phyloP scores from a whole-genome alignment of 2,329 filamentous ascomycete genomes.

The Neobulgaria alba region DNA sequence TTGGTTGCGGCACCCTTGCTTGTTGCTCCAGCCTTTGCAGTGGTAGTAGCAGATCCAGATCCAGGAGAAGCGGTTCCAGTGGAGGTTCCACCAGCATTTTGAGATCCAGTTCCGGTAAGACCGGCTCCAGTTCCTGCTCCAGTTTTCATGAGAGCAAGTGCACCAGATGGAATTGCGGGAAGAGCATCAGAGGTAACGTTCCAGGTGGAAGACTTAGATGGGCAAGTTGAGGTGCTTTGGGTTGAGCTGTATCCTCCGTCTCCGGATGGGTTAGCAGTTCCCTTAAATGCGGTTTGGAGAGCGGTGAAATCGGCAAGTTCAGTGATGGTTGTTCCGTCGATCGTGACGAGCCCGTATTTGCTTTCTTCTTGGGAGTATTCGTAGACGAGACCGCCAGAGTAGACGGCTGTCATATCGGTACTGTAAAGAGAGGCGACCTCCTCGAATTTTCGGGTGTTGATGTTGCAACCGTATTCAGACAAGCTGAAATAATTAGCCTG shows the following conservation, averaged over 20 bases:
- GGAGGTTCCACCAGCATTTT: constrained; percentile 23
- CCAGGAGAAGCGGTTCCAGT: constrained; percentile 23
- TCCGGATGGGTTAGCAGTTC: constrained; percentile 38
- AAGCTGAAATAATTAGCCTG: constrained; percentile 32
- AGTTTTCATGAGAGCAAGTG: constrained; percentile 34
- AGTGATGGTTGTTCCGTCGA: constrained; percentile 30
- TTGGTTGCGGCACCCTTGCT: constrained; percentile 9
- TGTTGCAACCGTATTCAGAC: constrained; percentile 87
- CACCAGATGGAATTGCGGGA: constrained; percentile 39
- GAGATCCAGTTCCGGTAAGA: constrained; percentile 28
- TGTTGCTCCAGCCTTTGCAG: constrained; percentile 6
- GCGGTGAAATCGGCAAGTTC: constrained; percentile 39
- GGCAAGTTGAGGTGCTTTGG: constrained; percentile 34
- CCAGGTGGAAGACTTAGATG: constrained; percentile 38
- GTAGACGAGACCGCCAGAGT: constrained; percentile 93
- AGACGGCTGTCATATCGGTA: constrained; percentile 73
- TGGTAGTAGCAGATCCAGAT: constrained; percentile 19
- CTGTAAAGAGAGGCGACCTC: constrained; percentile 76
- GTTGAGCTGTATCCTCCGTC: constrained; percentile 35
- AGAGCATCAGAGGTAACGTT: constrained; percentile 37
- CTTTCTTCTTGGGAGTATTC: constrained; percentile 80
- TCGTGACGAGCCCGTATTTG: constrained; percentile 52
- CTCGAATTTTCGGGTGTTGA: constrained; percentile 70
- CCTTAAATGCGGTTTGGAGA: constrained; percentile 37
- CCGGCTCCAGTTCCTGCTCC: constrained; percentile 40